A percentile compares a stretch with the other conserved stretches of the same genome.
phyloP scores from a whole-genome alignment of 257 asterid species.

The Schizonepeta tenuifolia region DNA sequence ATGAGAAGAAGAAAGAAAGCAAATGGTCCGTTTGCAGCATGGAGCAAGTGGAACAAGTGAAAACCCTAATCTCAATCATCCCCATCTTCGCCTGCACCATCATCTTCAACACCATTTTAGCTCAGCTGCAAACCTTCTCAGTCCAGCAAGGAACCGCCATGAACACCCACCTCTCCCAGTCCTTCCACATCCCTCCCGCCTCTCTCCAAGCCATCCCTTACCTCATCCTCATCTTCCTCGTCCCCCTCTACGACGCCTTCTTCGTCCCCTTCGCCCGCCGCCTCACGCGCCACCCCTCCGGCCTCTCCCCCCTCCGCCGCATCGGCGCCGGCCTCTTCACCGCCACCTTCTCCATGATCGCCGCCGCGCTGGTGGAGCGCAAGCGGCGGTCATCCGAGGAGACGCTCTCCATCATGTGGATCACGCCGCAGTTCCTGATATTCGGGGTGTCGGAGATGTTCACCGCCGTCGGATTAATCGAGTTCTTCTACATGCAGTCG shows the following conservation, averaged over 20 bases:
- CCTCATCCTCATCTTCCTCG: slow-evolving; percentile 69
- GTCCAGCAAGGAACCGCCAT: slow-evolving; percentile 90
- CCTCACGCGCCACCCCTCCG: slow-evolving; percentile 69
- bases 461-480: slow-evolving; percentile 89
- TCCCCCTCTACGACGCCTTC: slow-evolving; percentile 78
- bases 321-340: slow-evolving; percentile 78
- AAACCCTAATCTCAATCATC: slow-evolving; percentile 58
- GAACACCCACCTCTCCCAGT: slow-evolving; percentile 63
- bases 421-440: slow-evolving; percentile 81
- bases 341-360: slow-evolving; percentile 81
- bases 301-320: slow-evolving; percentile 69
- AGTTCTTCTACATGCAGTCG: slow-evolving; percentile 83
- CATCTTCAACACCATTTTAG: slow-evolving; percentile 84
- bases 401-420: slow-evolving; percentile 69
- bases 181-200: slow-evolving; percentile 90
- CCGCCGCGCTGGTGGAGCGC: slow-evolving; percentile 77
- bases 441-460: slow-evolving; percentile 92
- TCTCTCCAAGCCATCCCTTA: slow-evolving; percentile 96
- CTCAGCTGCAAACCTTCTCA: slow-evolving; percentile 93
- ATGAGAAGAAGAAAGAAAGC: slow-evolving; percentile 42
- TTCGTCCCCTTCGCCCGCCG: slow-evolving; percentile 79
- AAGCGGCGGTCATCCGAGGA: slow-evolving; percentile 51
- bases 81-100: slow-evolving; percentile 96
- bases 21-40: slow-evolving; percentile 64
- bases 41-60: slow-evolving; percentile 82